Base-by-base conservation (phyloP, 2,329 filamentous ascomycete genomes). In the Lachnellula occidentalis region DNA sequence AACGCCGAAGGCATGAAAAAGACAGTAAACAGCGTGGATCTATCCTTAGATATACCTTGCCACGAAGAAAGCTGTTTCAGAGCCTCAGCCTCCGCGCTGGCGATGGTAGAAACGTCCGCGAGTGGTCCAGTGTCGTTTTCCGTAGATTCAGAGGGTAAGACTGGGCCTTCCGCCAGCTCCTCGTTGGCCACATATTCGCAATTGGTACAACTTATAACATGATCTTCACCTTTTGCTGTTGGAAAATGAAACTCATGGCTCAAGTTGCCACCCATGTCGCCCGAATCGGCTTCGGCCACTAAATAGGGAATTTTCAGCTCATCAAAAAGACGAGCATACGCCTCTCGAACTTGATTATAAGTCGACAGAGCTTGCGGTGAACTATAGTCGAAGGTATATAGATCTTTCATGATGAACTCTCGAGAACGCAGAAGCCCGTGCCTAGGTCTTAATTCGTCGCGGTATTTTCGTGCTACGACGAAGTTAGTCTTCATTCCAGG, bases 401-500 rank as follows among this genome's bases (percentile, higher is more conserved):
- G 79, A 70, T 99, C 94, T 71, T 99, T 99, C 94, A 99, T 99
- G 63, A 90, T 74, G 65, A 99, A 99, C 67, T 99, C 94, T 58
- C 91, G 85, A 1, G 90, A 88, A 9, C 94, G 85, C 8, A 99
- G 76, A 2, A 99, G 77, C 12, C 94, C 94, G 64, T 95, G 89
- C 34, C 94, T 82, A 19, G 94, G 94, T 24, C 94, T 81, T 54
- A 87, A 81, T 72, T 99, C 94, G 73, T 99, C 94, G 48, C 94
- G 84, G 67, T 97, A 99, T 71, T 99, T 99, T 46, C 92, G 82
- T 31, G 90, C 87, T 90, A 58, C 7, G 34, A 3, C 14, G 21
- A 9, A 36, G 57, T 60, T 45, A 50, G 37, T 46, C 37, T 51
- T 34, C 4, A 2, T 31, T 5, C 17, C n/a, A 14, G 22, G 12